These are phyloP conservation scores for Tricholoma terreum DNA, from an alignment of 768 basidiomycete species.

Conservation along the genomic window DNA sequence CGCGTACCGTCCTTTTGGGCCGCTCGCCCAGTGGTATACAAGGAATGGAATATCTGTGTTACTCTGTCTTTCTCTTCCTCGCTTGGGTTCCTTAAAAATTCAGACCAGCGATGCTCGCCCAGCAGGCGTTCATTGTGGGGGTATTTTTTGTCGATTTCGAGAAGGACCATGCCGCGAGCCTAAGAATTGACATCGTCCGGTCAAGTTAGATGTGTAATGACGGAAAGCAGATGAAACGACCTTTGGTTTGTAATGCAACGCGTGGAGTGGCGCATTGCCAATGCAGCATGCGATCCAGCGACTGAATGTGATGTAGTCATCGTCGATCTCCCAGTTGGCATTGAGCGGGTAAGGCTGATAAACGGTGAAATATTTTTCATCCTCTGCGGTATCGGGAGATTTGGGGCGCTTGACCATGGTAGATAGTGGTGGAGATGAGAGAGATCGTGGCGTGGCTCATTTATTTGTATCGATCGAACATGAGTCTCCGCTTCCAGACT, in stretches of 20 bases:
- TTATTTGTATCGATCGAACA: too few species aligned
- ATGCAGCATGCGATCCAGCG: conserved; percentile 48
- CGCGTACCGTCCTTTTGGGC: conserved; percentile 49
- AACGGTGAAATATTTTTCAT: conserved; percentile 45
- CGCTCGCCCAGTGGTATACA: conserved; percentile 39
- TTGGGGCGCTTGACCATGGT: conserved; percentile 40
- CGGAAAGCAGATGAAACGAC: conserved; percentile 25
- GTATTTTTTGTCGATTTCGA: conserved; percentile 43
- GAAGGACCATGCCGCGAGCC: conserved; percentile 46
- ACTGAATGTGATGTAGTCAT: conserved; percentile 38
- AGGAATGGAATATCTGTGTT: conserved; percentile 41
- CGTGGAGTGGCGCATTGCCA: conserved; percentile 34
- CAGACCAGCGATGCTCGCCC: conserved; percentile 50
- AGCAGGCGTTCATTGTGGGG: conserved; percentile 35
- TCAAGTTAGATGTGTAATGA: conserved; percentile 1
- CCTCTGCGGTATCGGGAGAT: conserved; percentile 40
- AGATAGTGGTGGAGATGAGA: neutral
- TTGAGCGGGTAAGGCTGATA: conserved; percentile 49
- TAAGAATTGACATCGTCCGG: conserved; percentile 11
- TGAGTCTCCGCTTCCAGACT: too few species aligned
- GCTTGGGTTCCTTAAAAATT: conserved; percentile 40
- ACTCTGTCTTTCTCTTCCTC: conserved; percentile 34
- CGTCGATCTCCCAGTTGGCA: conserved; percentile 41
- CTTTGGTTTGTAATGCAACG: conserved; percentile 47
- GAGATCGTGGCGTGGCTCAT: too few species aligned